Conservation (phyloP, 208 protist species). For the Trypanosoma caninum region DNA sequence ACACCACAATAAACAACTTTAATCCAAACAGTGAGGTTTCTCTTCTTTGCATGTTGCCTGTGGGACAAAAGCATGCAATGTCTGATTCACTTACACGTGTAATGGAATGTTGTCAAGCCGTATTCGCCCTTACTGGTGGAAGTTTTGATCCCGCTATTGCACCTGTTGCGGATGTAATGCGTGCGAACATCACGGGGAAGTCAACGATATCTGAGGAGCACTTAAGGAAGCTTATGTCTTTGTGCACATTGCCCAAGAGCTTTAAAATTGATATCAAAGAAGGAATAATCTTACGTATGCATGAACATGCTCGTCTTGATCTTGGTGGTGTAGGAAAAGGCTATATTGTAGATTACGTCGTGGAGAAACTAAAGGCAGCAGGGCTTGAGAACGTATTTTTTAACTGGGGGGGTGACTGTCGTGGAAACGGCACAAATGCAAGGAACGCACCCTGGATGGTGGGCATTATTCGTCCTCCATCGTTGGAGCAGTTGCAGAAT, state of each 20-base stretch:
- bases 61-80: slow-evolving; percentile 32
- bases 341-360: slow-evolving; percentile 43
- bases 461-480: slow-evolving; percentile 33
- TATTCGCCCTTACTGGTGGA: slow-evolving; percentile 28
- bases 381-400: slow-evolving; percentile 38
- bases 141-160: slow-evolving; percentile 39
- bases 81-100: slow-evolving; percentile 30
- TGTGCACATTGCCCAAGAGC: slow-evolving; percentile 26
- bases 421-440: slow-evolving; percentile 32
- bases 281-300: slow-evolving; percentile 35
- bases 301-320: slow-evolving; percentile 32
- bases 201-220: slow-evolving; percentile 26
- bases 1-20: slow-evolving; percentile 41
- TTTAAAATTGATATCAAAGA: slow-evolving; percentile 34
- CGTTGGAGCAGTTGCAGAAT: slow-evolving; percentile 22
- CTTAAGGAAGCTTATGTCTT: slow-evolving; percentile 29
- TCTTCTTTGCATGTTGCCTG: slow-evolving; percentile 23
- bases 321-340: slow-evolving; percentile 50
- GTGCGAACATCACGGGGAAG: slow-evolving; percentile 13
- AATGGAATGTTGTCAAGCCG: slow-evolving; percentile 32
- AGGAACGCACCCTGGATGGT: slow-evolving; percentile 32
- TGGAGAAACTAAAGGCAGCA: slow-evolving; percentile 35
- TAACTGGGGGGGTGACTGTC: slow-evolving; percentile 54
- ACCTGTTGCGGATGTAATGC: slow-evolving; percentile 24
- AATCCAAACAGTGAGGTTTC: slow-evolving; percentile 52